These are phyloP conservation scores for Stylosanthes scabra DNA, from an alignment of 331 rosid species.

Conservation along the genomic window DNA sequence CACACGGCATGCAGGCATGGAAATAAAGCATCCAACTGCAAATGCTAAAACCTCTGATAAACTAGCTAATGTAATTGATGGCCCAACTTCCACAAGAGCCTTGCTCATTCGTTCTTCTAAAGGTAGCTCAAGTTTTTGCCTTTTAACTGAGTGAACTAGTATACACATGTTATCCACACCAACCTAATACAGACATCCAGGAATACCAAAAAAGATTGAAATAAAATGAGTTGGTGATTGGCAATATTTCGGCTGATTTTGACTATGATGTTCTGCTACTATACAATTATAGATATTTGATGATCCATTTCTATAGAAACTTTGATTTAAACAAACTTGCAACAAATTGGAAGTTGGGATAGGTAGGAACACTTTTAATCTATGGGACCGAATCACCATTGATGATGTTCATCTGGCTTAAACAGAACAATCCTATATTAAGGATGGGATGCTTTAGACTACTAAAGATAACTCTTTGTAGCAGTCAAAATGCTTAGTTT, in stretches of 20 bases:
- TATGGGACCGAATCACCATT: background rate
- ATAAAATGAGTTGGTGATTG: constrained; percentile 12
- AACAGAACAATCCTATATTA: constrained; percentile 14
- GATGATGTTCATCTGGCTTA: constrained; percentile 10
- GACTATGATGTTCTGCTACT: constrained; percentile 19
- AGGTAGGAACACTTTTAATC: background rate
- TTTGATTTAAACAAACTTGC: constrained; percentile 8
- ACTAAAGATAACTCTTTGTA: background rate
- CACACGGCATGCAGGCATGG: constrained; percentile 99
- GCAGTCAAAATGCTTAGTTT: constrained; percentile 10
- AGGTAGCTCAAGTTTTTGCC: constrained; percentile 46
- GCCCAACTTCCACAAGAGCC: constrained; percentile 98
- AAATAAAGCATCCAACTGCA: constrained; percentile 96
- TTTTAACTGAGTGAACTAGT: constrained; percentile 80
- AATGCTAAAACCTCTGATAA: constrained; percentile 95
- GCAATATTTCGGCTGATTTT: constrained; percentile 19
- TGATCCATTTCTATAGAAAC: constrained; percentile 14
- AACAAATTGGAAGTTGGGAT: background rate
- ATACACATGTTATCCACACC: constrained; percentile 99
- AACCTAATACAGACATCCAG: constrained; percentile 60
- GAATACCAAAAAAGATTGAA: constrained; percentile 34
- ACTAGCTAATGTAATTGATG: constrained; percentile 97
- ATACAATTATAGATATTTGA: constrained; percentile 1
- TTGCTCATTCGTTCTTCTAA: constrained; percentile 91
- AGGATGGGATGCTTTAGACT: background rate